A percentile compares a stretch with the other conserved stretches of the same genome.
phyloP scores from a whole-genome alignment of 441 rosid genomes.

The Erodium moschatum region DNA sequence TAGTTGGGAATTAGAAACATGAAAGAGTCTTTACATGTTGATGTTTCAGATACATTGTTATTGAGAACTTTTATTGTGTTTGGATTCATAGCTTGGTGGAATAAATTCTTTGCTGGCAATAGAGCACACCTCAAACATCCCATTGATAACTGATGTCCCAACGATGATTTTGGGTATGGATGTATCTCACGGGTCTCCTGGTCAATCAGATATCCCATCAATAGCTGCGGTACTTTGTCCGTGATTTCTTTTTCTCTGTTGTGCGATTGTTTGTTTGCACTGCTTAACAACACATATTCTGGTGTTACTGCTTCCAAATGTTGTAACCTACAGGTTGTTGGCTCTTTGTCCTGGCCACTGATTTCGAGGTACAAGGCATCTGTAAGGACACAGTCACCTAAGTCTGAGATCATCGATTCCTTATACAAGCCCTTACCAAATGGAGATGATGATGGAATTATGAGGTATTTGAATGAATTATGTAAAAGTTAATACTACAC shows the following conservation, averaged over 20 bases:
- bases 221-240: constrained; percentile 61
- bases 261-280: not conserved
- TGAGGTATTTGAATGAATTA: constrained; percentile 41
- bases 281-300: not conserved
- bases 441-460: constrained; percentile 65
- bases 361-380: constrained; percentile 90
- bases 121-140: constrained; percentile 42
- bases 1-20: constrained; percentile 26
- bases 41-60: constrained; percentile 11
- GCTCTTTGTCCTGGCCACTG: constrained; percentile 73
- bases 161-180: constrained; percentile 96
- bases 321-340: constrained; percentile 62
- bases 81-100: constrained; percentile 68
- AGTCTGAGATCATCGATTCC: constrained; percentile 79
- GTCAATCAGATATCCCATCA: constrained; percentile 64
- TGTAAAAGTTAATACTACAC: not conserved
- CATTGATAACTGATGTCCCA: constrained; percentile 53
- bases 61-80: constrained; percentile 3
- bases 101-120: constrained; percentile 75
- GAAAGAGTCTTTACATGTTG: constrained; percentile 9
- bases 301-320: constrained; percentile 10
- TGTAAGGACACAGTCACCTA: constrained; percentile 78
- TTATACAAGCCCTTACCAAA: constrained; percentile 56
- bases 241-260: not conserved
- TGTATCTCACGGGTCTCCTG: constrained; percentile 93